Evolutionary conservation across 2,329 filamentous ascomycete genomes (phyloP), one percentile per base, ranked within the genome.

Genomic region (Fusarium cyanostomum): DNA sequence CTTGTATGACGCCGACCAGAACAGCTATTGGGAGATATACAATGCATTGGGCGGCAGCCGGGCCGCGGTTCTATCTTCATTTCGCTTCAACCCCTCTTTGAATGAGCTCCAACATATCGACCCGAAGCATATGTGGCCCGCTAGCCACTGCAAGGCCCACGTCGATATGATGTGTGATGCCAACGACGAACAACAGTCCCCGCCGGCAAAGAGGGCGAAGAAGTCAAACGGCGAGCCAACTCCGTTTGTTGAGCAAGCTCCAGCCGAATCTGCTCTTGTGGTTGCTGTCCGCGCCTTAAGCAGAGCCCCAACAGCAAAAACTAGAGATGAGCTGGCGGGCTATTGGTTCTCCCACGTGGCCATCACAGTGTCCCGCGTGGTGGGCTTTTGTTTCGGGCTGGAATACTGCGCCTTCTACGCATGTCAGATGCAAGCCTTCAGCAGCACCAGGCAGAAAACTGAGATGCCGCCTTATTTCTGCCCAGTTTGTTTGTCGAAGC

Each of bases 331-430:
- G 2, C 56, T 77, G 1, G 67, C 72, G 0, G 79, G 74, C 0
- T 69, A 88, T 2, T 91, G 87, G 86, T 80, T 90, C 12, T 80
- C 80, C 9, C 79, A 83, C 10, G 72, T 86, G 3, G 86, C 79
- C 49, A 82, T 82, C 45, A 89, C 88, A 0, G 83, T 82, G 2
- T 81, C 81, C 2, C 89, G 91, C 69, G 89, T 92, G 68, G 73
- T 91, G 0, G 86, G 87, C 0, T 89, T 91, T 71, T 91, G 88
- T 68, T 82, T 92, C 33, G 86, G 84, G 0, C 79, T 92, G 12
- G 88, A 74, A 8, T 89, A 92, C 70, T 92, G 89, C 69, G 76
- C 83, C 0, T 89, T 86, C 66, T 89, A 86, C 64, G 85, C 87
- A 0, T 90, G 87, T 64, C 78, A 81, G 3, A 88, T 89, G 86